Evolutionary conservation across 2,329 filamentous ascomycete genomes (phyloP), one percentile per base, ranked within the genome.

Genomic region (Calonectria hawksworthii): DNA sequence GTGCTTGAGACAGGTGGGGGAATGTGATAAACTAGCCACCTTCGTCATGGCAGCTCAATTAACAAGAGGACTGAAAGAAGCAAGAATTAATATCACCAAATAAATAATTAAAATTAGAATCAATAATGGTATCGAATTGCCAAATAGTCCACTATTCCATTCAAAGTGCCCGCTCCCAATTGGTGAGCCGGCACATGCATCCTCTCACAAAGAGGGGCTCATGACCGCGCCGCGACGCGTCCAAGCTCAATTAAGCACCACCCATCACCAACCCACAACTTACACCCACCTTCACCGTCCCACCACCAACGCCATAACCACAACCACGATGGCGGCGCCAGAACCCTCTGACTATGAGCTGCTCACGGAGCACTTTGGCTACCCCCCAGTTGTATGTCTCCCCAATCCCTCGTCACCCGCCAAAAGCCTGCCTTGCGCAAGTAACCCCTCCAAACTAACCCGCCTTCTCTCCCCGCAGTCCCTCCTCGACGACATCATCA

Each of bases 401-500:
- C 28, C 6, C 23, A 16, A 2, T 47, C 13, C 21, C 11, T 18
- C 14, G n/a, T n/a, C 21, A 11, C 28, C 51, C 65, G 56, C 8
- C 7, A 28, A 26, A 21, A 26, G 10, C 41, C 38, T 8, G 4
- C 1, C 41, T 44, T 44, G 41, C 41, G 18, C 41, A 44, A 44
- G 14, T 4, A 18, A 18, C n/a, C 14, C 34, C 23, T 23, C 56
- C 13, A 50, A 74, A 21, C 16, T 64, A 32, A 78, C 67, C 56
- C 54, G 36, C 72, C 56, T 44, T 50, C 16, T 6, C 14, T 21
- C 23, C 36, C 34, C 54, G 32, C 81, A 98, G 96, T 94, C 94
- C 75, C 92, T 99, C 52, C 94, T 99, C 82, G 97, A 99, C 91
- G 96, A 99, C 86, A 96, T 99, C 80, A 98, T 99, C 88, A 98